phyloP scores from a whole-genome alignment of 225 moss, liverwort and hornwort species.

The Asterella californica region DNA sequence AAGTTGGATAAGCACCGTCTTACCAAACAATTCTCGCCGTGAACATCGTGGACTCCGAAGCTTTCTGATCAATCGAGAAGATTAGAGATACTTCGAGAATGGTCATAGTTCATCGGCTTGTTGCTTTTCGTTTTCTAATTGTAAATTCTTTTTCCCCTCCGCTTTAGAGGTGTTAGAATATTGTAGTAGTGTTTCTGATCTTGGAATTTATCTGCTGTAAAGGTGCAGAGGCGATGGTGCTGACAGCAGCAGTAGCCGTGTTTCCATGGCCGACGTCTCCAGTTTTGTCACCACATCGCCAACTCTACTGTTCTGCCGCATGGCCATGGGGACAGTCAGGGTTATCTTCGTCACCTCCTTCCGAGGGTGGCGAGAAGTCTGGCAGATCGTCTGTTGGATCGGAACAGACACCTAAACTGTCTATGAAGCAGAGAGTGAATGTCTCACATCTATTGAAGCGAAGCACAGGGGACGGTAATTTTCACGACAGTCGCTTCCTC shows the following conservation, averaged over 20 bases:
- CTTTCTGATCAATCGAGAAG: background rate
- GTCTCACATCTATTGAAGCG: background rate
- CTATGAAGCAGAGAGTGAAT: conserved; percentile 6
- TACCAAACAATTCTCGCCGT: background rate
- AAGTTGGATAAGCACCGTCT: background rate
- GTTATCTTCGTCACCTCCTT: background rate
- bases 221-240: background rate
- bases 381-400: background rate
- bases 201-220: background rate
- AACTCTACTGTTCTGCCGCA: background rate
- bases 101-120: background rate
- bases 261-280: background rate
- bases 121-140: background rate
- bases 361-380: conserved; percentile 7
- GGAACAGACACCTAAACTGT: background rate
- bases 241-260: conserved; percentile 4
- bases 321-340: conserved; percentile 14
- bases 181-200: background rate
- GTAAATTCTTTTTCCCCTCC: background rate
- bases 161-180: background rate
- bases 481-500: background rate
- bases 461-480: background rate
- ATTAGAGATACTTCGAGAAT: background rate
- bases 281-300: background rate
- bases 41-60: background rate